phyloP scores from a whole-genome alignment of 805 yeast species.

The Teunomyces stri region DNA sequence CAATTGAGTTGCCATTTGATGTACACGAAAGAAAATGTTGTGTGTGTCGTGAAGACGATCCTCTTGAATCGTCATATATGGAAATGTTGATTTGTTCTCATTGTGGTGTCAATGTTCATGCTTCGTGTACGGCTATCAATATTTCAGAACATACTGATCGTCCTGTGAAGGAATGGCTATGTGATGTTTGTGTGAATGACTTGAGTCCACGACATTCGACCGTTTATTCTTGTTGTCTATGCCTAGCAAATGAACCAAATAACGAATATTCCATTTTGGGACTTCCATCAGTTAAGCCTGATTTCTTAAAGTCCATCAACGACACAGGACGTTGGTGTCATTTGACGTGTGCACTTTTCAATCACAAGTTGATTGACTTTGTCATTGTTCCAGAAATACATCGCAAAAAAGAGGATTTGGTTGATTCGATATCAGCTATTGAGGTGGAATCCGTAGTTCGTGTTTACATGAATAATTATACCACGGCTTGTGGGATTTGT shows the following conservation, averaged over 20 bases:
- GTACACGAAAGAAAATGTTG: slow-evolving; percentile 46
- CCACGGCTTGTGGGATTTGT: slow-evolving; percentile 45
- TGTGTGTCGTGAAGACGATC: slow-evolving; percentile 49
- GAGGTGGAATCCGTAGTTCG: slow-evolving; percentile 31
- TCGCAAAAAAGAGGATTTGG: slow-evolving; percentile 25
- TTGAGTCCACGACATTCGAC: slow-evolving; percentile 57
- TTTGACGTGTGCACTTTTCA: slow-evolving; percentile 63
- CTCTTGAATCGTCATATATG: slow-evolving; percentile 17
- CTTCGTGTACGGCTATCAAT: slow-evolving; percentile 59
- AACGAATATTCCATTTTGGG: slow-evolving; percentile 46
- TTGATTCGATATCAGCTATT: slow-evolving; percentile 13
- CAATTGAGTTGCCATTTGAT: slow-evolving; percentile 17
- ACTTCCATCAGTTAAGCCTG: slow-evolving; percentile 45
- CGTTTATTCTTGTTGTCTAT: slow-evolving; percentile 63
- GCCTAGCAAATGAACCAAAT: slow-evolving; percentile 53
- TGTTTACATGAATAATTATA: slow-evolving; percentile 25
- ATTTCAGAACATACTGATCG: slow-evolving; percentile 15
- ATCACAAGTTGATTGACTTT: slow-evolving; percentile 32
- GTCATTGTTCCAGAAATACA: not conserved
- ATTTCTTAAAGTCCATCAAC: slow-evolving; percentile 65
- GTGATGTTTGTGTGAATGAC: slow-evolving; percentile 77
- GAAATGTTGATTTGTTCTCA: slow-evolving; percentile 53
- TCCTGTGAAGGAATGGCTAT: slow-evolving; percentile 59
- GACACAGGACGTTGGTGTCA: slow-evolving; percentile 75
- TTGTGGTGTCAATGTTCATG: slow-evolving; percentile 73